Percentiles rank a stretch among this genome's conserved stretches.
Conservation (phyloP, 2,329 filamentous ascomycete genomes). For the Cadophora gregata region DNA sequence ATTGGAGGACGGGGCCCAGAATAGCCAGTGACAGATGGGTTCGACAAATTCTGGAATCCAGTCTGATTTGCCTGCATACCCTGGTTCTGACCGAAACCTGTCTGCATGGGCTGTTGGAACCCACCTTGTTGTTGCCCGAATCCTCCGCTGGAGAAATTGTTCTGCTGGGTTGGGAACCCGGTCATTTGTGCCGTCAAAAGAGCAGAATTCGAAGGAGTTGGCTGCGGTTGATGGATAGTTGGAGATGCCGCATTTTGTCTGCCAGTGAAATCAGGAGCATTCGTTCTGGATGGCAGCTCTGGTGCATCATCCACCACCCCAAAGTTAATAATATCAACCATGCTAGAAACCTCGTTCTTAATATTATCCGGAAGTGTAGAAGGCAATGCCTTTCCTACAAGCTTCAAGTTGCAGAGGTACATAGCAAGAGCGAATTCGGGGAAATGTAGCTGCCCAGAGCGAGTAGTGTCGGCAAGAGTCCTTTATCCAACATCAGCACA, state of each 20-base stretch:
- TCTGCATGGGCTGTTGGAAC: constrained; percentile 54
- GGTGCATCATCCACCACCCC: constrained; percentile 77
- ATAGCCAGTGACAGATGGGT: constrained; percentile 80
- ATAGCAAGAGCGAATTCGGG: constrained; percentile 97
- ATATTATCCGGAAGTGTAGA: constrained; percentile 79
- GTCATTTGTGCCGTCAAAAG: constrained; percentile 71
- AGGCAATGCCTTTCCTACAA: constrained; percentile 86
- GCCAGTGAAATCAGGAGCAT: constrained; percentile 73
- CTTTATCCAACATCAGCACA: constrained; percentile 52
- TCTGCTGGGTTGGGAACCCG: constrained; percentile 64
- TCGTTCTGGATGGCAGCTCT: constrained; percentile 60
- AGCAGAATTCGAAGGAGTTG: constrained; percentile 74
- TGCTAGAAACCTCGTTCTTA: constrained; percentile 96
- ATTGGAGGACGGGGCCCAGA: constrained; percentile 80
- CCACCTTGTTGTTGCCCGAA: constrained; percentile 50
- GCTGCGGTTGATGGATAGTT: constrained; percentile 71
- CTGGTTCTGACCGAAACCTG: constrained; percentile 59
- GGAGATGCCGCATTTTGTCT: constrained; percentile 57
- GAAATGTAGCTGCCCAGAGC: constrained; percentile 94
- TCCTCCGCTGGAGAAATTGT: constrained; percentile 47
- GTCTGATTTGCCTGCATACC: constrained; percentile 72
- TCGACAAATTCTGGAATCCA: constrained; percentile 69
- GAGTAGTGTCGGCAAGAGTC: constrained; percentile 93
- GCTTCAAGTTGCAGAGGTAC: constrained; percentile 95
- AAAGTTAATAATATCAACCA: constrained; percentile 99